Evolutionary conservation across 352 stramenopile species (phyloP).

Genomic region (Phytopythium cucurbitacearum): DNA sequence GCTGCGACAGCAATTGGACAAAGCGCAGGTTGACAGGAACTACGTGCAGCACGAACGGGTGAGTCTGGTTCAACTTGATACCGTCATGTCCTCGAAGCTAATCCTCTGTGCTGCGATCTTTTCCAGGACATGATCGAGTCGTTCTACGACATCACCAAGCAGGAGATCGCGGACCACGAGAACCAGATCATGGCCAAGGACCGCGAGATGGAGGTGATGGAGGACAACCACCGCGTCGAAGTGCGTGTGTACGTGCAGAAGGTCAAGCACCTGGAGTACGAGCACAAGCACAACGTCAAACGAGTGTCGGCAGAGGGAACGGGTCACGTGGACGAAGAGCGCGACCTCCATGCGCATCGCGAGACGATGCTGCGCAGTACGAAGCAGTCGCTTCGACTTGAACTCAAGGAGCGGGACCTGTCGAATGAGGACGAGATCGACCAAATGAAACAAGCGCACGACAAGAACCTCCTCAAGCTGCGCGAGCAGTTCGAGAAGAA

Average conservation of each 20-base stretch:
- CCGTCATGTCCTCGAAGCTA: constrained; percentile 9
- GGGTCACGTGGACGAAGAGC: constrained; percentile 71
- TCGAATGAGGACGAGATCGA: constrained; percentile 88
- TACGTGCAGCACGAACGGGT: constrained; percentile 94
- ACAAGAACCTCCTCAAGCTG: constrained; percentile 92
- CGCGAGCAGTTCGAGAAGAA: constrained; percentile 89
- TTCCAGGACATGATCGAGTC: constrained; percentile 92
- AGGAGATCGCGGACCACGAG: constrained; percentile 89
- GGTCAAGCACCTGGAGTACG: constrained; percentile 94
- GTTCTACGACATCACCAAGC: constrained; percentile 94
- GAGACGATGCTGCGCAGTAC: constrained; percentile 62
- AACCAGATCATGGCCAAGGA: constrained; percentile 91
- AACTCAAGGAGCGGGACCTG: constrained; percentile 81
- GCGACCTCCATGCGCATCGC: constrained; percentile 57
- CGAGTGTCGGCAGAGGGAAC: constrained; percentile 64
- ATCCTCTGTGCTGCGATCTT: not conserved
- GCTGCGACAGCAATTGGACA: constrained; percentile 89
- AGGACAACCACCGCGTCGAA: constrained; percentile 93
- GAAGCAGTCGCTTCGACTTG: constrained; percentile 72
- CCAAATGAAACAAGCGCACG: constrained; percentile 88
- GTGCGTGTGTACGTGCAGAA: constrained; percentile 93
- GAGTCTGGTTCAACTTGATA: constrained; percentile 4
- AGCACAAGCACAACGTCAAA: constrained; percentile 93
- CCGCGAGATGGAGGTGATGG: constrained; percentile 94
- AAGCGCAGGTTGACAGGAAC: constrained; percentile 90